Evolutionary conservation across 2,329 filamentous ascomycete species (phyloP).

Genomic region (Exophiala sp.): DNA sequence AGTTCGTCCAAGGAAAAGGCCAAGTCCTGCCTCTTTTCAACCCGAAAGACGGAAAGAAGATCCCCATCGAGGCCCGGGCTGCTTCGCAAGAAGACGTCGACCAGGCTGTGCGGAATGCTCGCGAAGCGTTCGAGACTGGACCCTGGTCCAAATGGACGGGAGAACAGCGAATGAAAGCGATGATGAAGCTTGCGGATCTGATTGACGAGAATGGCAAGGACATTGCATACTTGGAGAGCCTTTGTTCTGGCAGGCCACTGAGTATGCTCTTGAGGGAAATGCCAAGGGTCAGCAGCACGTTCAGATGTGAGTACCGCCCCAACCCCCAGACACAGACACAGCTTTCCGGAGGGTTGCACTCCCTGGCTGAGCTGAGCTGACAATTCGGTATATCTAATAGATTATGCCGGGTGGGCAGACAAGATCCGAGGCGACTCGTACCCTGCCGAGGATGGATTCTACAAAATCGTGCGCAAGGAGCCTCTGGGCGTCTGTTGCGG

Average conservation of each 20-base stretch:
- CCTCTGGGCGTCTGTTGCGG: conserved; percentile 68
- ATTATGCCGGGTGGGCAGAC: conserved; percentile 74
- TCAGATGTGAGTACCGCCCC: no score
- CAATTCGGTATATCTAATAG: no score
- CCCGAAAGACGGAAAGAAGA: background rate
- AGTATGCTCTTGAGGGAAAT: background rate
- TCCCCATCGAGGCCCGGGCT: background rate
- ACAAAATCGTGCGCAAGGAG: conserved; percentile 77
- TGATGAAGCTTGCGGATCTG: conserved; percentile 2
- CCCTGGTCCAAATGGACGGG: background rate
- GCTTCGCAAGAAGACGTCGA: background rate
- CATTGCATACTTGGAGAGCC: background rate
- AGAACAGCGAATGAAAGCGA: background rate
- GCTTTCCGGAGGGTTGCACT: no score
- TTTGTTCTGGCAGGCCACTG: background rate
- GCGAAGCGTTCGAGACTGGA: conserved; percentile 1
- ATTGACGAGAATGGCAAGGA: background rate
- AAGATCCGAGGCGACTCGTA: conserved; percentile 72
- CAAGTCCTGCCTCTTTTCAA: background rate
- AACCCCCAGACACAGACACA: no score
- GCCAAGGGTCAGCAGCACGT: background rate
- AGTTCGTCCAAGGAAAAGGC: background rate
- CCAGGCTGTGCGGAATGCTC: background rate
- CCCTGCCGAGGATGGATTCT: conserved; percentile 68
- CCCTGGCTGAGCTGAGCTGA: no score